A percentile compares a stretch with the other conserved stretches of the same genome.
Conservation (phyloP, 164 flowering plant genomes). For the Malania oleifera region DNA sequence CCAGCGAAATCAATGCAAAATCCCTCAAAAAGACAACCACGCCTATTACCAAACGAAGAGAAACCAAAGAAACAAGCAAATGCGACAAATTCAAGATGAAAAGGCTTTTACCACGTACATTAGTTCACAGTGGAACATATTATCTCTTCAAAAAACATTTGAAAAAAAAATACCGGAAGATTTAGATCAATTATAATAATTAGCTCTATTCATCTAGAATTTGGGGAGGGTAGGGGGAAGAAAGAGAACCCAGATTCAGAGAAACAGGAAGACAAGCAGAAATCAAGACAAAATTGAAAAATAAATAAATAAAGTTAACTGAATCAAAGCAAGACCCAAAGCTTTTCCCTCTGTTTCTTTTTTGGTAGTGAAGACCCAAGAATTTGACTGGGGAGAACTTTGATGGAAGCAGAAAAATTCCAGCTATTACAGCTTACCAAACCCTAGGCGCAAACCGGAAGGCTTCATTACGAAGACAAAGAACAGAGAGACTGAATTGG, state of each 20-base stretch:
- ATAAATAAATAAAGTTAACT: not conserved
- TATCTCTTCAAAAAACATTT: too few relatives aligned
- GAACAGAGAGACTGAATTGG: slow-evolving; percentile 17
- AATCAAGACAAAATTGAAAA: not conserved
- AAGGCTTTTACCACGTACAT: not conserved
- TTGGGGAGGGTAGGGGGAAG: too few relatives aligned
- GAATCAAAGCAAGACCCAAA: not conserved
- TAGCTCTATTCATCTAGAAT: too few relatives aligned
- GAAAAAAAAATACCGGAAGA: too few relatives aligned
- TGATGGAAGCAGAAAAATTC: slow-evolving; percentile 14
- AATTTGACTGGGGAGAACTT: not conserved
- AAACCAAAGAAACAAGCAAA: not conserved
- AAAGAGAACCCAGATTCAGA: not conserved
- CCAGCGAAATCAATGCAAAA: too few relatives aligned
- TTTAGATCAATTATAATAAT: too few relatives aligned
- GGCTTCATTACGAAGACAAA: slow-evolving; percentile 23
- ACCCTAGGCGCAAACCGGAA: slow-evolving; percentile 17
- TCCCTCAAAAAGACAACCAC: too few relatives aligned
- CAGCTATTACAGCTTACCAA: slow-evolving; percentile 27
- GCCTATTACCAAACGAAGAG: too few relatives aligned
- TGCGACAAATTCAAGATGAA: not conserved
- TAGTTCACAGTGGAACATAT: too few relatives aligned
- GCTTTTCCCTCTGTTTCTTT: too few relatives aligned
- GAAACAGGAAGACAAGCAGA: not conserved
- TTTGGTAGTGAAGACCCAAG: too few relatives aligned